These are phyloP conservation scores for Salpingoeca rosetta DNA, from an alignment of 78 protist genomes.

Conservation along the genomic window DNA sequence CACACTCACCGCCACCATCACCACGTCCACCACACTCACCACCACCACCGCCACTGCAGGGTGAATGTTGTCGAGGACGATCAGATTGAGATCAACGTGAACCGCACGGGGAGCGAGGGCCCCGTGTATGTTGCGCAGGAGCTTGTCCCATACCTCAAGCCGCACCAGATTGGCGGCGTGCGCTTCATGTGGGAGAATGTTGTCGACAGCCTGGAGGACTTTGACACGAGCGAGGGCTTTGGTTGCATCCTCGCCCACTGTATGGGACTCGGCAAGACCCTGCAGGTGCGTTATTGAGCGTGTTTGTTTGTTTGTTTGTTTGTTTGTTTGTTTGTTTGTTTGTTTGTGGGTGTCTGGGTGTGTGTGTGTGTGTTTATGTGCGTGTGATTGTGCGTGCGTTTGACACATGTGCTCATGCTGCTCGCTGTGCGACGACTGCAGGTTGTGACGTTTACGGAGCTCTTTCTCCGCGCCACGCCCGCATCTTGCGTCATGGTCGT, in stretches of 20 bases:
- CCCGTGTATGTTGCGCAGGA: not conserved
- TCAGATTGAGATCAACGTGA: not conserved
- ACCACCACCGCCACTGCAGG: not conserved
- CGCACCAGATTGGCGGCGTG: conserved; percentile 56
- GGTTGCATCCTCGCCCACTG: conserved; percentile 75
- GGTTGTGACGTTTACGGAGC: conserved; percentile 24
- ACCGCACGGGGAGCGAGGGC: not conserved
- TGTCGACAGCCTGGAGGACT: not conserved
- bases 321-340: too few species aligned
- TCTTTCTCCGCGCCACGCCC: conserved; percentile 8
- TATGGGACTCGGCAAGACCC: conserved; percentile 83
- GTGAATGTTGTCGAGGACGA: not conserved
- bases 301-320: too few species aligned
- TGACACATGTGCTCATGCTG: too few species aligned
- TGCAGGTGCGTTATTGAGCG: too few species aligned
- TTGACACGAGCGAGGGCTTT: not conserved
- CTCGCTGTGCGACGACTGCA: too few species aligned
- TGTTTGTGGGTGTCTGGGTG: too few species aligned
- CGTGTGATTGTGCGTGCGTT: too few species aligned
- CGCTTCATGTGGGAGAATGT: conserved; percentile 50
- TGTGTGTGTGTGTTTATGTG: too few species aligned
- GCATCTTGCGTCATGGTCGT: not conserved
- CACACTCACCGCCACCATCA: not conserved
- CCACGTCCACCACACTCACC: not conserved
- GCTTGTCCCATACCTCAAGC: conserved; percentile 31